Base-by-base conservation (phyloP, 2,329 filamentous ascomycete species). In the Calonectria honghensis region DNA sequence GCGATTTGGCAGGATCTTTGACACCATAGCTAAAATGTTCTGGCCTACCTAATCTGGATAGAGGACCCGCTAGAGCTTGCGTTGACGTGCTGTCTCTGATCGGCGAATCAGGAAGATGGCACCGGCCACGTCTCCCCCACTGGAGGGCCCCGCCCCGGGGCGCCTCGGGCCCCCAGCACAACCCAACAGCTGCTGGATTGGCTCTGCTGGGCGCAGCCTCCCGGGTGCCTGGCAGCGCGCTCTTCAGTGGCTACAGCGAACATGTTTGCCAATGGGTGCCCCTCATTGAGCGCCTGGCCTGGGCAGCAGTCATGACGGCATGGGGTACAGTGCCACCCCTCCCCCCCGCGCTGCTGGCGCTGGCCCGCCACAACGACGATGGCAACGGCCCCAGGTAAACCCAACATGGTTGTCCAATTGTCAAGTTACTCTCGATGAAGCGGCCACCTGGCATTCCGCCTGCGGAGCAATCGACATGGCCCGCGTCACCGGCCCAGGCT, bases 1-100 rank as follows among this genome's bases (percentile, higher is more conserved):
- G 68, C 57, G 45, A 41, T 70, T 52, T 70, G 24, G 39, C 63
- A 32, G 50, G 52, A 52, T 61, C n/a, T 61, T 29, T 54, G 52
- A 52, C 13, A 48, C 37, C n/a, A 27, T 27, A 68, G 52, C 67
- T 69, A 70, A 64, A 39, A 52, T 70, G 57, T 59, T 51, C 24
- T 70, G 57, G 57, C 67, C 72, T 70, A 67, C 72, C 67, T 70
- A 73, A 73, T 70, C 41, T 50, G 61, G 72, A 50, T 32, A 45
- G 35, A 35, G 35, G 52, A 48, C 61, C 72, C 67, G 63, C 51
- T 69, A 37, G 50, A 70, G 67, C 67, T 73, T 70, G 61, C 45
- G 51, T 29, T 73, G 72, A 73, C 72, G 67, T 70, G 67, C 72
- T 70, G 59, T 45, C 29, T 14, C 9, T 20, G 45, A 64, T 37